Evolutionary conservation across 2,329 filamentous ascomycete genomes (phyloP), one percentile per base, ranked within the genome.

Genomic region (Fusarium veterinarium): DNA sequence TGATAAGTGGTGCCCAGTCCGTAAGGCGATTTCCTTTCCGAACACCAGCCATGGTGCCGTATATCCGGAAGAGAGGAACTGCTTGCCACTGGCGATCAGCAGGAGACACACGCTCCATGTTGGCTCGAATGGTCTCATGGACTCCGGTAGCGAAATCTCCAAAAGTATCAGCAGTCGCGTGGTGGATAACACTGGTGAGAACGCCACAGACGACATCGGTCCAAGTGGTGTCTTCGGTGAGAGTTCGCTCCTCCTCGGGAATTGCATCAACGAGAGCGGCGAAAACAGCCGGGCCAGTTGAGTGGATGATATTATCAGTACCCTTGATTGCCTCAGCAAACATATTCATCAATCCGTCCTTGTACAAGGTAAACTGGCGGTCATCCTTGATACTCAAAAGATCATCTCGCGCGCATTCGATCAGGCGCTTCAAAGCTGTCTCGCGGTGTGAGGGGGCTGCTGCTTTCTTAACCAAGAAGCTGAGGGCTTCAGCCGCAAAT

Each of bases 401-500:
- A 77, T 97, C 94, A 16, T 89, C 83, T 55, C 93, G 89, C 2
- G 92, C 90, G 81, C 95, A 92, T 17, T 87, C 84, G 5, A 97
- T 84, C n/a, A 98, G 91, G 17, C 87, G 83, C 17, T 89, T 85
- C 40, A 99, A 85, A 0, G 94, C 90, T 31, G 86, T 89, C 73
- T 95, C 92, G 74, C 94, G 91, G 72, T 93, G 90, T 61, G 94
- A 93, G 6, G 91, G 88, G 20, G 92, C 88, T 5, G 93, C 95
- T 11, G 95, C 93, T 83, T 98, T 98, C 78, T 94, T 92, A 25
- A 99, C 88, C 25, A 99, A 86, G 78, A 98, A 99, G 74, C 95
- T 97, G 84, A 99, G 88, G 6, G 96, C 94, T 83, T 99, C 96
- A 31, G 96, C 96, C 17, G 95, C 93, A 81, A 98, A 99, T 60